Evolutionary conservation across 2,329 filamentous ascomycete genomes (phyloP), one percentile per base, ranked within the genome.

Genomic region (Pestalotiopsis sp.): DNA sequence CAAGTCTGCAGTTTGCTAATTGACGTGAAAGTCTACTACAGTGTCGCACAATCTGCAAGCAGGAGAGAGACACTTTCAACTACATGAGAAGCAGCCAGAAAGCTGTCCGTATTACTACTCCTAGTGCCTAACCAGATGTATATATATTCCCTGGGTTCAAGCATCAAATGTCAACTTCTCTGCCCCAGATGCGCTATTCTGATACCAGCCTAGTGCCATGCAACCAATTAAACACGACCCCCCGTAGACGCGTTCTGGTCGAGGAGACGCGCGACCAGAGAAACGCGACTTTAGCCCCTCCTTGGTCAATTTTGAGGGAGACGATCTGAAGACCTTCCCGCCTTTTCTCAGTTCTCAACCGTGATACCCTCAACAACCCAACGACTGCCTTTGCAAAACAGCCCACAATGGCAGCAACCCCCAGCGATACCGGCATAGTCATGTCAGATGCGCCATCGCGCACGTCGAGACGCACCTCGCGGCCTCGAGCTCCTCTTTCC

Each of bases 401-500:
- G 10, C 26, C 26, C 56, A 58, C 56, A 58, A 61, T 52, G 69
- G 86, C 86, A 84, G 83, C 84, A 74, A 78, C 84, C 68, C 83
- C 86, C 68, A 88, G 86, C 81, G 86, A 89, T 71, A 80, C 81
- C 76, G 86, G 85, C 72, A 83, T 84, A 73, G 78, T 83, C 73
- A 88, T 88, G 85, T 89, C 87, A 70, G 87, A 89, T 73, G 82
- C 82, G 14, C 52, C 55, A 40, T 66, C 64, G 64, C 64, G 64
- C 17, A 58, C 40, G 10, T 20, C 26, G 17, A 58, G 64, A 44
- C 26, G 52, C 7, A 58, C 13, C 17, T 66, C 64, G 9, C 83
- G 86, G 48, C 86, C 87, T 30, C 80, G 86, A 71, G 87, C 82
- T 0, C 88, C 88, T n/a, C 88, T 87, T 1, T 90, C 89, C 4